phyloP scores from a whole-genome alignment of 1,284 basidiomycete species.

The Cryptococcus maquisensis region DNA sequence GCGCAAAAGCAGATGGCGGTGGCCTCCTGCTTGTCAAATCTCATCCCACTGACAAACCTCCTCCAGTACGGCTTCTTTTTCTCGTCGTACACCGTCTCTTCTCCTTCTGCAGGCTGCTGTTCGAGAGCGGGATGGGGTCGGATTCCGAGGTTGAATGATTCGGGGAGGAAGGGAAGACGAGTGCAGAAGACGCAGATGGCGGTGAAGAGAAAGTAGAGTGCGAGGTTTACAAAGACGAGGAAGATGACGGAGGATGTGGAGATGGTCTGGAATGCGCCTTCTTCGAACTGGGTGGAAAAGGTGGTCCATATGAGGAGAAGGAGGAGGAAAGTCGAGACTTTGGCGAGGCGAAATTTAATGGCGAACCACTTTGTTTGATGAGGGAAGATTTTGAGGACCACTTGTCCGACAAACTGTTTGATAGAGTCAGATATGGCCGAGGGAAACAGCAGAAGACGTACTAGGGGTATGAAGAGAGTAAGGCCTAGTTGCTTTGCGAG shows the following conservation, averaged over 20 bases:
- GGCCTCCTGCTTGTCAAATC: constrained; percentile 21
- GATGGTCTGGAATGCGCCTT: constrained; percentile 19
- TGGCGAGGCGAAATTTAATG: constrained; percentile 24
- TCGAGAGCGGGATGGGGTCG: neutral
- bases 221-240: constrained; percentile 23
- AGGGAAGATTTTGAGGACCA: constrained; percentile 25
- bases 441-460: constrained; percentile 4
- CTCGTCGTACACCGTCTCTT: neutral
- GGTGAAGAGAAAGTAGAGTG: constrained; percentile 20
- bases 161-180: constrained; percentile 17
- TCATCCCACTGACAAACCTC: constrained; percentile 1
- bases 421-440: neutral
- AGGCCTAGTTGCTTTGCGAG: constrained; percentile 34
- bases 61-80: constrained; percentile 2
- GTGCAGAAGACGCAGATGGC: constrained; percentile 15
- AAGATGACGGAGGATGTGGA: constrained; percentile 20
- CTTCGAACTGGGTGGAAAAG: constrained; percentile 21
- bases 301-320: constrained; percentile 26
- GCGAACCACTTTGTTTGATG: constrained; percentile 27
- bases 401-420: constrained; percentile 20
- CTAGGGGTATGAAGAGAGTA: constrained; percentile 34
- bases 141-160: constrained; percentile 2
- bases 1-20: constrained; percentile 31
- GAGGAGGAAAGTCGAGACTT: constrained; percentile 26
- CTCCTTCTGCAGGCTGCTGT: neutral